phyloP scores from a whole-genome alignment of 495 filamentous ascomycete genomes.

The Hapsidospora chrysogenum region DNA sequence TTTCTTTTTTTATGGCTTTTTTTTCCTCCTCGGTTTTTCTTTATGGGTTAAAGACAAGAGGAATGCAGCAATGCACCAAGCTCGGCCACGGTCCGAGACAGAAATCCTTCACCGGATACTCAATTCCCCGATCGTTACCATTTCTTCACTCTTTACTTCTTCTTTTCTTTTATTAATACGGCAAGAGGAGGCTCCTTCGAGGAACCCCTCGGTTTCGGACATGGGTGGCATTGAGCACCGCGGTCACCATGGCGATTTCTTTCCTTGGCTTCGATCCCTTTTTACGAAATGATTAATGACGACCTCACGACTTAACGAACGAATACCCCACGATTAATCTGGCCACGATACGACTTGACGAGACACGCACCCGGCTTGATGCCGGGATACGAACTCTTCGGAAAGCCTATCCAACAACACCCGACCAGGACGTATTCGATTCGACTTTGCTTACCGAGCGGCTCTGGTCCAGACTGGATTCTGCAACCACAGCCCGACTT shows the following conservation, averaged over 20 bases:
- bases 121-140: not conserved
- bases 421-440: not conserved
- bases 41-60: constrained; percentile 4
- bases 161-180: not conserved
- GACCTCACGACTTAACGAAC: not conserved
- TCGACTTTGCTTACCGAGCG: not conserved
- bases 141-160: not conserved
- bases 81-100: constrained; percentile 3
- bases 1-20: constrained; percentile 1
- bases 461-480: not conserved
- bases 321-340: not conserved
- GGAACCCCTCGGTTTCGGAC: no score
- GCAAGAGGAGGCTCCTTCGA: not conserved
- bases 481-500: not conserved
- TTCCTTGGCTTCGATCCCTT: not conserved
- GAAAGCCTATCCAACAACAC: no score
- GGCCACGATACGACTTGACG: not conserved
- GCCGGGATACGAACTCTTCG: no score
- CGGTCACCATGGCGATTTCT: no score
- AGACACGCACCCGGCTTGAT: not conserved
- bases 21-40: not conserved
- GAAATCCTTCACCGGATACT: not conserved
- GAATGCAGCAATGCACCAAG: constrained; percentile 3
- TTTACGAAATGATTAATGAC: not conserved
- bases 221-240: no score